These are phyloP conservation scores for Sporothrix mexicana DNA, from an alignment of 2,329 filamentous ascomycete species.

Conservation along the genomic window DNA sequence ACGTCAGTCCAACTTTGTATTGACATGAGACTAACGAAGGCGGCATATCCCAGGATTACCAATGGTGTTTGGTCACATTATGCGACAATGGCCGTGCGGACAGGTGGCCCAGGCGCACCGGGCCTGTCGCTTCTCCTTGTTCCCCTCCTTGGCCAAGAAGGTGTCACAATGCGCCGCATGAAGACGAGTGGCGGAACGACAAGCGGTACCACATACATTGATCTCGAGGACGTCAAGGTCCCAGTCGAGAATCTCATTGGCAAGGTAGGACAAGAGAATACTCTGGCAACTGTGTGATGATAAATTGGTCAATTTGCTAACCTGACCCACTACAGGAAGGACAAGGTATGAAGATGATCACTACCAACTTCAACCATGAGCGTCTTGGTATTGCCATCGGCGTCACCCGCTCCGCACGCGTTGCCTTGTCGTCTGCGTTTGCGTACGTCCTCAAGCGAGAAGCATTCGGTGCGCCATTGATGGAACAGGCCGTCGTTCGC, in stretches of 20 bases:
- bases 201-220: background rate
- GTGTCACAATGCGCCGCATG: background rate
- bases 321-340: background rate
- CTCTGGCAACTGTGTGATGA: too few species aligned
- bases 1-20: too few species aligned
- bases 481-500: background rate
- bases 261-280: background rate
- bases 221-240: constrained; percentile 6
- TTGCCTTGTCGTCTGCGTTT: background rate
- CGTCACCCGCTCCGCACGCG: background rate
- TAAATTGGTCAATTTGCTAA: too few species aligned
- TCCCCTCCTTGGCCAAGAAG: background rate
- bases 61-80: constrained; percentile 3
- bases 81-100: constrained; percentile 6
- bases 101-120: background rate
- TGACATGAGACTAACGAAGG: too few species aligned
- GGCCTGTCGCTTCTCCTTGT: background rate
- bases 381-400: background rate
- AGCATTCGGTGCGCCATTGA: background rate
- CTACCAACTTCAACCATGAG: constrained; percentile 2
- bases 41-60: background rate
- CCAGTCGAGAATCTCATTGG: constrained; percentile 7
- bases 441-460: background rate
- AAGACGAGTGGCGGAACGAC: background rate
- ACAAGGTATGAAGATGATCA: constrained; percentile 3